These are phyloP conservation scores for Delonix regia DNA, from an alignment of 306 rosid genomes.

Conservation along the genomic window DNA sequence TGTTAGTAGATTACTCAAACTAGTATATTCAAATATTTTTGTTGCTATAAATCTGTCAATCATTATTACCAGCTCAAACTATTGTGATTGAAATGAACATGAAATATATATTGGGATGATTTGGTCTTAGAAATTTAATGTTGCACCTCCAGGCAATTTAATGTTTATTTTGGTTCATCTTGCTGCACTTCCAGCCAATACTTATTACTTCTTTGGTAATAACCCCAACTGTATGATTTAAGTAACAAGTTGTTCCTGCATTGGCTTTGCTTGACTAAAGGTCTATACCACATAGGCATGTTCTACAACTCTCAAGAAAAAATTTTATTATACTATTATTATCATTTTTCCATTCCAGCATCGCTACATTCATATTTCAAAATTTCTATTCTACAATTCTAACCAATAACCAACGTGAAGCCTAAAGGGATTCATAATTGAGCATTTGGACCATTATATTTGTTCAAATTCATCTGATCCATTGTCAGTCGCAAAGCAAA, in stretches of 20 bases:
- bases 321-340: no score
- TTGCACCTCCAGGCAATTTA: no score
- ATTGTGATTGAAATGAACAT: background rate
- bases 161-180: no score
- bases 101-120: background rate
- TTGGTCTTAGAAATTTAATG: no score
- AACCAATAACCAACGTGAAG: no score
- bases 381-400: background rate
- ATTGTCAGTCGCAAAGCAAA: no score
- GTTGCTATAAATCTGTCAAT: background rate
- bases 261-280: background rate
- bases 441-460: no score
- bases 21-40: background rate
- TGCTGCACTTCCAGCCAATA: background rate
- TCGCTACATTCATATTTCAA: background rate
- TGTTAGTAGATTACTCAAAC: conserved; percentile 7
- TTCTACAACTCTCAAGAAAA: background rate
- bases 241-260: conserved; percentile 17
- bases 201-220: background rate
- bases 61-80: background rate
- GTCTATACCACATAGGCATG: background rate
- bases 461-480: no score
- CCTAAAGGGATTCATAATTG: no score
- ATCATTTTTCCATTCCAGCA: background rate
- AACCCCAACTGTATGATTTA: conserved; percentile 13